These are phyloP conservation scores for Leptographium wingfieldii DNA, from an alignment of 2,329 filamentous ascomycete species.

Conservation along the genomic window DNA sequence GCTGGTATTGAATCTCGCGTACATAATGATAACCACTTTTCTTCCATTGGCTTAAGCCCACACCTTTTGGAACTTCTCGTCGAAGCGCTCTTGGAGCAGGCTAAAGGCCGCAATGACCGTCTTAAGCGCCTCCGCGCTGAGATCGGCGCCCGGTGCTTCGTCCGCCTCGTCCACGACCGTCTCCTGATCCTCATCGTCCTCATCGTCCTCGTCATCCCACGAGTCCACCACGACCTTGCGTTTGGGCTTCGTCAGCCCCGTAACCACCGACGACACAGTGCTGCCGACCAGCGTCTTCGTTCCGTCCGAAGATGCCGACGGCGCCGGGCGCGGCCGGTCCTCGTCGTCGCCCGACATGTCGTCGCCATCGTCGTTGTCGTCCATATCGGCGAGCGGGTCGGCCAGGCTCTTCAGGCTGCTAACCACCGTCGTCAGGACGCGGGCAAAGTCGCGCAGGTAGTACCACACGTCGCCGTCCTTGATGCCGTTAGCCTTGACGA, in stretches of 20 bases:
- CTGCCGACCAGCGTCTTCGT: background rate
- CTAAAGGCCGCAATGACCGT: slow-evolving; percentile 48
- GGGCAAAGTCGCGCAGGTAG: slow-evolving; percentile 44
- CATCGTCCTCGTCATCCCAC: background rate
- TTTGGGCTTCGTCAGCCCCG: background rate
- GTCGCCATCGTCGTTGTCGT: slow-evolving; percentile 34
- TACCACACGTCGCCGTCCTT: slow-evolving; percentile 60
- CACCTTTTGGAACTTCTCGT: slow-evolving; percentile 49
- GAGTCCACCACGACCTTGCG: background rate
- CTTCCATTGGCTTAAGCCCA: slow-evolving; percentile 33
- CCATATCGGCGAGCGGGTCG: slow-evolving; percentile 14
- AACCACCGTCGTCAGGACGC: slow-evolving; percentile 53
- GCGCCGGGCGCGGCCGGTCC: background rate
- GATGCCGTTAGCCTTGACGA: slow-evolving; percentile 55
- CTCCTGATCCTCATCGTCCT: background rate
- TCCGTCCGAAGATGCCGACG: slow-evolving; percentile 5
- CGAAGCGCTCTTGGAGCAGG: slow-evolving; percentile 44
- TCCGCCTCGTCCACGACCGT: background rate
- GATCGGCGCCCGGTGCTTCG: slow-evolving; percentile 16
- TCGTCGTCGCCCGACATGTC: slow-evolving; percentile 15
- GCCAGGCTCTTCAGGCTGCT: background rate
- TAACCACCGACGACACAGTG: no score
- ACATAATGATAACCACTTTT: no score
- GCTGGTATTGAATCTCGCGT: no score
- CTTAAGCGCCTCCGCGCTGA: slow-evolving; percentile 29